Evolutionary conservation across 169 alveolate species (phyloP).

Genomic region (Plasmodium inui): DNA sequence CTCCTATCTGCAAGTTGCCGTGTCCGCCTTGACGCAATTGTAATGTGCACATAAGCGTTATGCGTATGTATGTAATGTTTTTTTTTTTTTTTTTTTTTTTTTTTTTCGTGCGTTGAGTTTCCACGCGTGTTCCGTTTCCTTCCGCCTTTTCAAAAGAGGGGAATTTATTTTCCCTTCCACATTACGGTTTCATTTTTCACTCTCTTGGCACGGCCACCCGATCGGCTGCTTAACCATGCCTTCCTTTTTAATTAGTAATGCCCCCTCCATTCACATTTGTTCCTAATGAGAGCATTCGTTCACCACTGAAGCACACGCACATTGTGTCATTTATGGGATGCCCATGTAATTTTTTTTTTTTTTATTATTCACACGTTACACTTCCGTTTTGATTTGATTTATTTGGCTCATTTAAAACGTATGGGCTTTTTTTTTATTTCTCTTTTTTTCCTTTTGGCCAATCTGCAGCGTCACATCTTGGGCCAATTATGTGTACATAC

Average conservation of each 20-base stretch:
- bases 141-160: background rate
- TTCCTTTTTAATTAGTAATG: background rate
- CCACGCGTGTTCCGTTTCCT: background rate
- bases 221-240: background rate
- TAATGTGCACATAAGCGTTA: background rate
- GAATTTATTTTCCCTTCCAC: background rate
- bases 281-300: background rate
- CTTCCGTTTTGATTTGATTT: background rate
- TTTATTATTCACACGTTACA: background rate
- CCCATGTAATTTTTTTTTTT: background rate
- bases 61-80: background rate
- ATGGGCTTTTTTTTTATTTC: background rate
- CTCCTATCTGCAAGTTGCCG: background rate
- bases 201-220: background rate
- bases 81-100: too few relatives aligned
- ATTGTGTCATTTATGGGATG: background rate
- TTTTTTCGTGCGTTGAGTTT: background rate
- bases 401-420: background rate
- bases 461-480: background rate
- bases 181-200: background rate
- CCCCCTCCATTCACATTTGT: background rate
- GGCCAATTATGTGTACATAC: background rate
- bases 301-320: background rate
- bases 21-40: background rate
- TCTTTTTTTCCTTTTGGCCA: background rate